Percentiles rank a stretch among this genome's conserved stretches.
phyloP scores from a whole-genome alignment of 2,329 filamentous ascomycete genomes.

The Neurospora sp. region DNA sequence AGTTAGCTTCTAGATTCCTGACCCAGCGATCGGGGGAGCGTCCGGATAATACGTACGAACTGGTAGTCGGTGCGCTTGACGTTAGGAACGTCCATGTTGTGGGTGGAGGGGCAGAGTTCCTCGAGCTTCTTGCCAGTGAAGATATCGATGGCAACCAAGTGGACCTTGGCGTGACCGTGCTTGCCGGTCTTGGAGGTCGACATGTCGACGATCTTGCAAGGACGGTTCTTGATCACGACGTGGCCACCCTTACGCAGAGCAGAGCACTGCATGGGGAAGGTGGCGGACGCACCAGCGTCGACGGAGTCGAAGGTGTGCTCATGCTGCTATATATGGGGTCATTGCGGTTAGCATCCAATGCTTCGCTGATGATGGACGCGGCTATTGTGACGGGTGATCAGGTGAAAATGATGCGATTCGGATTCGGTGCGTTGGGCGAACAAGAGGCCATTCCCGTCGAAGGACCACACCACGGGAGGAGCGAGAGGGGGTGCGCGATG shows the following conservation, averaged over 20 bases:
- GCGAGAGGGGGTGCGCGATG: slow-evolving; percentile 12
- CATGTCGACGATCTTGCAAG: slow-evolving; percentile 99
- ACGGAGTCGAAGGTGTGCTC: slow-evolving; percentile 75
- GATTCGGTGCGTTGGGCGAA: not conserved
- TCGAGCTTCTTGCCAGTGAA: slow-evolving; percentile 99
- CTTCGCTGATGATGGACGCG: not conserved
- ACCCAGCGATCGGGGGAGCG: slow-evolving; percentile 1
- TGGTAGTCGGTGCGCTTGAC: slow-evolving; percentile 85
- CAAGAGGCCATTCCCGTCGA: not conserved
- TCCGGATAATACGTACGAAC: slow-evolving; percentile 57
- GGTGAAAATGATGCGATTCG: not conserved
- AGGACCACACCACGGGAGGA: not conserved
- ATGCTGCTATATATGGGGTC: slow-evolving; percentile 37
- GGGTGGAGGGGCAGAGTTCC: slow-evolving; percentile 96
- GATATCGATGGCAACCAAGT: slow-evolving; percentile 95
- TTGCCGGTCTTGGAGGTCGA: slow-evolving; percentile 99
- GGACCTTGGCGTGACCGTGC: slow-evolving; percentile 99
- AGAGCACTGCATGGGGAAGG: slow-evolving; percentile 98
- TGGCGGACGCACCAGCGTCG: slow-evolving; percentile 91
- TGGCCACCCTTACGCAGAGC: slow-evolving; percentile 98
- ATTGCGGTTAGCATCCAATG: not conserved
- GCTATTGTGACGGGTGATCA: not conserved
- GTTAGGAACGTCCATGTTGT: slow-evolving; percentile 96
- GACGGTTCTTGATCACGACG: slow-evolving; percentile 97
- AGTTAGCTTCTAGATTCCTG: slow-evolving; percentile 11